Evolutionary conservation across 2,329 filamentous ascomycete species (phyloP), one percentile per base, ranked within the genome.

Genomic region (Verticillium albo-atrum): DNA sequence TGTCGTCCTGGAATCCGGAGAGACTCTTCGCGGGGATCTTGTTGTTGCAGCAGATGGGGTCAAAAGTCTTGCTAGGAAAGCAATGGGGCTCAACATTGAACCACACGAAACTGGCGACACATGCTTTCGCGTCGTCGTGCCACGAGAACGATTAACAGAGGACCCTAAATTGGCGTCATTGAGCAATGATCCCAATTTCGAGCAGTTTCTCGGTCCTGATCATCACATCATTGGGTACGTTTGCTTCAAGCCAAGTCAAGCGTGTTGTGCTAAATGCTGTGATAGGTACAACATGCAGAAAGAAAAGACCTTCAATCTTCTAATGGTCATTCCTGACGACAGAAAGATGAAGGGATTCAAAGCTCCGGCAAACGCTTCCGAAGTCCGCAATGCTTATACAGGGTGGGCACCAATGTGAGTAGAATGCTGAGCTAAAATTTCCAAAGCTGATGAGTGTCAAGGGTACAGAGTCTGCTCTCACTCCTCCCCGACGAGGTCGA

Each of bases 321-420:
- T 61, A 17, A 61, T 61, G 60, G 60, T 61, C 32, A 61, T 61
- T 28, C 60, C 60, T 4, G 60, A 61, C 23, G 60, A 61, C 34
- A 57, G 60, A 4, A 57, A 57, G 53, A 61, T 61, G 60, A 52
- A 61, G 34, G 60, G 60, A 1, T 61, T 56, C 25, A 61, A 61
- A 20, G 60, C 60, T 6, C 60, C 60, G 2, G 60, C 60, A 2
- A 57, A 42, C 3, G 57, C 23, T 5, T 27, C 60, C 12, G 60
- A 61, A 32, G 58, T 61, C 26, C 51, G 60, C 15, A 35, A 60
- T 9, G 58, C 55, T 7, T 61, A 60, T 6, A 42, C 17, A 30
- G 60, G 60, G 4, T 61, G 60, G 60, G 60, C 23, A 37, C 51
- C 30, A 26, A 58, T 42, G 58, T 60, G 28, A 57, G 55, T 37